Evolutionary conservation across 2,329 filamentous ascomycete species (phyloP), one percentile per base, ranked within the genome.

Genomic region (Penicillium sp.): DNA sequence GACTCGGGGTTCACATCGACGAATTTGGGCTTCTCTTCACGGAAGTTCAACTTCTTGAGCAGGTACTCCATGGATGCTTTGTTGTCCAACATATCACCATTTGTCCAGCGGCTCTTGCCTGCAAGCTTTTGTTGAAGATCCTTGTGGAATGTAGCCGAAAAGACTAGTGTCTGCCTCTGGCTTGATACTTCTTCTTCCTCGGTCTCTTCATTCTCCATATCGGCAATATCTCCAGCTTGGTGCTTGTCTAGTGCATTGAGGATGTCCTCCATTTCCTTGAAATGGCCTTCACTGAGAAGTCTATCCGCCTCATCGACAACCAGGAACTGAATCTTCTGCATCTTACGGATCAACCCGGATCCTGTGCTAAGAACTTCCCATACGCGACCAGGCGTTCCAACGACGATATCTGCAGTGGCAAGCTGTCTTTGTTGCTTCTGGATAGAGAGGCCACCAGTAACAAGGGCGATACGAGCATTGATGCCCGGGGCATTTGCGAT

Each of bases 271-370:
- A 91, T 84, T 68, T 99, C 93, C 69, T 96, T 92, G 73, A 95
- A 99, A 65, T 96, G 88, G 0, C 93, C 93, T 58, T 95, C 88
- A 44, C 89, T 93, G 53, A 99, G 79, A 14, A 99, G 77, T 44
- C 93, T 81, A 73, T 99, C 93, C 0, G 93, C 93, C 70, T 99
- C 93, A 61, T 99, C 93, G 1, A 99, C 80, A 0, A 97, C 89
- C 2, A 99, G 74, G 66, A 92, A 97, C 41, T 80, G 78, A 40
- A 95, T 85, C 41, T 80, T 72, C 64, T 84, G 85, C 61, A 99
- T 84, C 2, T 83, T 81, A 2, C 76, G 73, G 49, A 92, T 80
- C 18, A 95, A 70, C 5, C 84, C 82, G 10, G 80, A 79, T 37
- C 87, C 88, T 1, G 83, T 82, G 66, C 87, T 89, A 51, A 97